Conservation (phyloP, 2,329 filamentous ascomycete genomes). For the Sarocladium strictum region DNA sequence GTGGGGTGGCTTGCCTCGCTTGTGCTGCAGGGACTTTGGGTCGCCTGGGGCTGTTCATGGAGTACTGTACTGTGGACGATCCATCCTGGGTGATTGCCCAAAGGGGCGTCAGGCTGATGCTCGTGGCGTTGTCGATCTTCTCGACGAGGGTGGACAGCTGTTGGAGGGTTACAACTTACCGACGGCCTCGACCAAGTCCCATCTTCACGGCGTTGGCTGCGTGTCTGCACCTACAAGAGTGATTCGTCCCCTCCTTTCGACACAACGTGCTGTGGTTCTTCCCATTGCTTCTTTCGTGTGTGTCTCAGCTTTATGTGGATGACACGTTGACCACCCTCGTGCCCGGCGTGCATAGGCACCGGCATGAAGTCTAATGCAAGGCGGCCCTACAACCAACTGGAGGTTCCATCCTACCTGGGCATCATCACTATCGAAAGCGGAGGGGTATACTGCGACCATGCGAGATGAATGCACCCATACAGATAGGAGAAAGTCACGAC, state of each 20-base stretch:
- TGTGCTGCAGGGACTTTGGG: background rate
- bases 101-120: background rate
- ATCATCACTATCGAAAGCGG: conserved; percentile 1
- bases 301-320: background rate
- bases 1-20: background rate
- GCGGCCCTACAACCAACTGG: background rate
- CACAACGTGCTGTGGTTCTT: background rate
- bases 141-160: background rate
- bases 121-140: background rate
- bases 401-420: background rate
- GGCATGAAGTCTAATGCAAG: conserved; percentile 7
- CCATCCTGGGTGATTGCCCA: background rate
- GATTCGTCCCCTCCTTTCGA: background rate
- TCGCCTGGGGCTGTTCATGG: background rate
- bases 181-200: background rate
- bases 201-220: background rate
- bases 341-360: background rate
- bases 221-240: background rate
- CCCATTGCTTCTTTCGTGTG: background rate
- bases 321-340: background rate
- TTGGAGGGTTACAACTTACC: background rate
- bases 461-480: background rate
- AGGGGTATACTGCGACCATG: background rate
- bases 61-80: background rate
- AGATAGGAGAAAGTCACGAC: background rate